These are phyloP conservation scores for Rhodotorula toruloides DNA, from an alignment of 768 basidiomycete genomes.

Conservation along the genomic window DNA sequence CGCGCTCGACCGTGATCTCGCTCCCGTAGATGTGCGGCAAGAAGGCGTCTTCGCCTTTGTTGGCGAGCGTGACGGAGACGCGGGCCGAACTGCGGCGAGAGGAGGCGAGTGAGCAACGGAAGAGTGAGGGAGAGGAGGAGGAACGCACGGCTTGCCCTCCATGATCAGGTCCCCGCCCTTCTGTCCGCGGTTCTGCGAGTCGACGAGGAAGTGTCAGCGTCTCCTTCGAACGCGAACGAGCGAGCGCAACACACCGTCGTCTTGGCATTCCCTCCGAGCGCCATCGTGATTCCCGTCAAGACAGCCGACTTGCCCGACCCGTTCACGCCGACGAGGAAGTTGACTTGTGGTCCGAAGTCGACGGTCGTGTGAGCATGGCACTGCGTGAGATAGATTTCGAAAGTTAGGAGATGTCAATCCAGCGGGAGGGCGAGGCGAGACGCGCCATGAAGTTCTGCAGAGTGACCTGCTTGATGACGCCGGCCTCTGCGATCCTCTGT, in stretches of 20 bases:
- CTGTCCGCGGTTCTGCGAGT: constrained; percentile 37
- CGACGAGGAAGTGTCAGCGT: neutral
- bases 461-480: constrained; percentile 78
- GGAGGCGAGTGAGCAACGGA: neutral
- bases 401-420: neutral
- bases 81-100: constrained; percentile 56
- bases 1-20: constrained; percentile 75
- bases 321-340: constrained; percentile 80
- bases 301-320: constrained; percentile 32
- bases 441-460: constrained; percentile 34
- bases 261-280: constrained; percentile 86
- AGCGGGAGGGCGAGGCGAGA: neutral
- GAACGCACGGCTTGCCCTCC: constrained; percentile 26
- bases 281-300: constrained; percentile 84
- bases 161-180: constrained; percentile 37
- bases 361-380: constrained; percentile 54
- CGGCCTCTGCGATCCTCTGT: constrained; percentile 75
- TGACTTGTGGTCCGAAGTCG: constrained; percentile 85
- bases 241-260: constrained; percentile 82
- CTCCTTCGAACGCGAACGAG: constrained; percentile 59
- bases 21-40: constrained; percentile 77
- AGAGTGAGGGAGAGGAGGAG: neutral
- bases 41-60: constrained; percentile 85
- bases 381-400: neutral
- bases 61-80: constrained; percentile 76